phyloP scores from a whole-genome alignment of 192 early-diverging fungal species.

The Coemansia sp. region DNA sequence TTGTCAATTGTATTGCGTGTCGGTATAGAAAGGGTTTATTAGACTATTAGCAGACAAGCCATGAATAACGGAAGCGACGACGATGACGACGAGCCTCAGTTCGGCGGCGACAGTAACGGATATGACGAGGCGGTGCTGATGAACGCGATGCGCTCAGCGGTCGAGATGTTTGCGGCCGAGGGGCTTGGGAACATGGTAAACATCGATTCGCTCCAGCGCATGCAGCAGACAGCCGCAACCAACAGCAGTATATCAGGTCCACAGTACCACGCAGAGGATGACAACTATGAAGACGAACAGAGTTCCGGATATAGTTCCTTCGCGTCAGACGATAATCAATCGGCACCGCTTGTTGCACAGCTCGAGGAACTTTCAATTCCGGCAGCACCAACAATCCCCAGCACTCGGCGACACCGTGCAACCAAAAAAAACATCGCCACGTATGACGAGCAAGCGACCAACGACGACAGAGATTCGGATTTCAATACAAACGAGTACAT shows the following conservation, averaged over 20 bases:
- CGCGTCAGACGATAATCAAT: background rate
- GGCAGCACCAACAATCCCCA: background rate
- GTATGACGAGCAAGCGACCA: background rate
- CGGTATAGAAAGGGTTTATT: background rate
- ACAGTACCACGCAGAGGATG: background rate
- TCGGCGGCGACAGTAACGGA: background rate
- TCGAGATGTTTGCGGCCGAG: slow-evolving; percentile 47
- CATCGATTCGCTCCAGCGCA: slow-evolving; percentile 33
- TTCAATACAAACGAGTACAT: background rate
- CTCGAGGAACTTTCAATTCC: background rate
- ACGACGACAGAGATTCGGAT: background rate
- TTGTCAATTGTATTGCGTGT: background rate
- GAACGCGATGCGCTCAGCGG: slow-evolving; percentile 30
- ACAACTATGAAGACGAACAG: slow-evolving; percentile 1
- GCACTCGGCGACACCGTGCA: background rate
- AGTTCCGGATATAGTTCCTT: background rate
- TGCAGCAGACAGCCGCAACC: slow-evolving; percentile 1
- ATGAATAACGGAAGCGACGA: background rate
- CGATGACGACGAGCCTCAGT: background rate
- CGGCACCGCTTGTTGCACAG: background rate
- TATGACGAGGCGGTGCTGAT: slow-evolving; percentile 21
- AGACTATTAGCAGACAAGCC: background rate
- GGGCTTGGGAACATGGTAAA: slow-evolving; percentile 39
- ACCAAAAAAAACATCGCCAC: background rate
- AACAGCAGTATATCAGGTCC: background rate